A percentile compares a stretch with the other conserved stretches of the same genome.
phyloP scores from a whole-genome alignment of 306 rosid species.

The Boehmeria nivea region DNA sequence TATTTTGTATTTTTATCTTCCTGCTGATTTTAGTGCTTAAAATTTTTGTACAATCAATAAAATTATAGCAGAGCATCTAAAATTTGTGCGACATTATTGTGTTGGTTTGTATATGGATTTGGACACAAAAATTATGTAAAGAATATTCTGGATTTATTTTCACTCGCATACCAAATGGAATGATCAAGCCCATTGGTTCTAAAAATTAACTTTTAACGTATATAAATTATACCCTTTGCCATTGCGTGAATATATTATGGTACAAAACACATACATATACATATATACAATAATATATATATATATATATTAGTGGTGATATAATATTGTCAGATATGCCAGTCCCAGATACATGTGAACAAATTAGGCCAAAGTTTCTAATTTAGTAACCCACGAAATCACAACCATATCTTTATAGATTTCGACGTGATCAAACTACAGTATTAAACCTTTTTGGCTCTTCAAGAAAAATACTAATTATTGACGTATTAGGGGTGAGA shows the following conservation, averaged over 20 bases:
- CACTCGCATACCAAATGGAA: too few species aligned
- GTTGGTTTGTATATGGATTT: not conserved
- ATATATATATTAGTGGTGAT: not conserved
- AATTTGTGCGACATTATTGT: too few species aligned
- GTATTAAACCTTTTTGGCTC: not conserved
- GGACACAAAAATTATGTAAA: not conserved
- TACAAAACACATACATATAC: not conserved
- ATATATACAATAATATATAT: too few species aligned
- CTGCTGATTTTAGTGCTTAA: not conserved
- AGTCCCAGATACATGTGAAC: not conserved
- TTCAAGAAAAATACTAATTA: not conserved
- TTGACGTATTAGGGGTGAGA: not conserved
- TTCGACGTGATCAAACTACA: conserved; percentile 4
- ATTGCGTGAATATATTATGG: not conserved
- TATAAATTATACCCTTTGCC: too few species aligned
- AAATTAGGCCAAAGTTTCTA: conserved; percentile 2
- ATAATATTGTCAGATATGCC: not conserved
- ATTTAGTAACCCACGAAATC: conserved; percentile 2
- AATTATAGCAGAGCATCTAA: too few species aligned
- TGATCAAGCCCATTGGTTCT: too few species aligned
- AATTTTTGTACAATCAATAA: too few species aligned
- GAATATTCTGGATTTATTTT: too few species aligned
- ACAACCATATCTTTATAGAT: conserved; percentile 11
- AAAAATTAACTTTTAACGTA: too few species aligned
- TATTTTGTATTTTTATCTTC: not conserved